Evolutionary conservation across 2,329 filamentous ascomycete species (phyloP).

Genomic region (Stagonosporopsis tanaceti): DNA sequence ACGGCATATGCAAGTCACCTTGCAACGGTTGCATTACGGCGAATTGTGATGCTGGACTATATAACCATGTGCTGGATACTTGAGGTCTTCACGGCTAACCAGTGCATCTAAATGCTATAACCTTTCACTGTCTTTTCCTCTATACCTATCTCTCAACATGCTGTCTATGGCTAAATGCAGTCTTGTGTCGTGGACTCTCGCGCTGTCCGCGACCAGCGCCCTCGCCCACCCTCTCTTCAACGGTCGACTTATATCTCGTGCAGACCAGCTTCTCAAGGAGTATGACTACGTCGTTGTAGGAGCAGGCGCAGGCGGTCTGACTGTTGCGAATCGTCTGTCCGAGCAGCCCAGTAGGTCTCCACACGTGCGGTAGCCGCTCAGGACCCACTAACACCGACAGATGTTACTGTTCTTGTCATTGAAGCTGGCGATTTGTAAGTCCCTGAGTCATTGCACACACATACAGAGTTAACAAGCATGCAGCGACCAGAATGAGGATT

Average conservation of each 20-base stretch:
- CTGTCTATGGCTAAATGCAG: constrained; percentile 2
- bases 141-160: not conserved
- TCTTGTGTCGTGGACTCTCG: constrained; percentile 18
- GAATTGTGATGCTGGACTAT: constrained; percentile 4
- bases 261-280: constrained; percentile 24
- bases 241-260: constrained; percentile 20
- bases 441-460: no score
- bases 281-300: constrained; percentile 43
- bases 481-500: constrained; percentile 33
- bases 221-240: constrained; percentile 30
- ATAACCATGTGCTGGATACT: constrained; percentile 1
- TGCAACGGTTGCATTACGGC: constrained; percentile 9
- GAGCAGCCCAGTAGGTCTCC: constrained; percentile 26
- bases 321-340: constrained; percentile 40
- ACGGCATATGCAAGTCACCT: constrained; percentile 2
- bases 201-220: constrained; percentile 22
- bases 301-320: constrained; percentile 36
- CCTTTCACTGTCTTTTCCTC: not conserved
- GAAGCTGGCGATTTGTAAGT: constrained; percentile 36
- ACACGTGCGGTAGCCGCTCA: not conserved
- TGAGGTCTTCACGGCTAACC: not conserved
- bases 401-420: constrained; percentile 32
- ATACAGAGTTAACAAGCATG: not conserved
- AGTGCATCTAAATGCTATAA: not conserved
- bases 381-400: constrained; percentile 15